These are phyloP conservation scores for Aspergillus novofumigatus DNA, from an alignment of 2,329 filamentous ascomycete genomes.

Conservation along the genomic window DNA sequence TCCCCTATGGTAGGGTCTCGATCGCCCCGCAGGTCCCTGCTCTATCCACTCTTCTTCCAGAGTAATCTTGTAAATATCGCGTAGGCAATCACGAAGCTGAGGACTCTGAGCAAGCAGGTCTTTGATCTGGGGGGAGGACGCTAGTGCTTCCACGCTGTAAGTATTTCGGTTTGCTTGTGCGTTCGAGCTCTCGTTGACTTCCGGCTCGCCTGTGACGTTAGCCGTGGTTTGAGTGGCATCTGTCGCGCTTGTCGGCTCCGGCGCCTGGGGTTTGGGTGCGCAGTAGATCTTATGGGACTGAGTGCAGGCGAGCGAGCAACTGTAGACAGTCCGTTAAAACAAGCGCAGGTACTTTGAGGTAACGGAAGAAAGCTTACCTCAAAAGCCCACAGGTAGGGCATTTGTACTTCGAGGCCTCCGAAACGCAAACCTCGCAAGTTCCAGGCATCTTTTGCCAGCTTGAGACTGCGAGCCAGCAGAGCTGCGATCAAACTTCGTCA, in stretches of 20 bases:
- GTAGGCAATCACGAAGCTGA: slow-evolving; percentile 35
- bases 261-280: slow-evolving; percentile 24
- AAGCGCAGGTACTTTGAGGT: neutral
- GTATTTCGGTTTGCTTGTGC: slow-evolving; percentile 3
- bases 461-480: slow-evolving; percentile 8
- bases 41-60: slow-evolving; percentile 40
- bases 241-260: slow-evolving; percentile 12
- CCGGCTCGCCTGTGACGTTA: slow-evolving; percentile 8
- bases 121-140: slow-evolving; percentile 31
- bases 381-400: slow-evolving; percentile 36
- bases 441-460: slow-evolving; percentile 24
- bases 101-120: slow-evolving; percentile 37
- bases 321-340: slow-evolving; percentile 13
- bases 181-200: slow-evolving; percentile 1
- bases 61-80: slow-evolving; percentile 40
- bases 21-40: slow-evolving; percentile 18
- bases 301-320: slow-evolving; percentile 45
- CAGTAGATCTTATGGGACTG: slow-evolving; percentile 44
- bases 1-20: slow-evolving; percentile 24
- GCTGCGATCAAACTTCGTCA: slow-evolving; percentile 7
- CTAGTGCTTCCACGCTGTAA: slow-evolving; percentile 14
- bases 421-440: slow-evolving; percentile 36
- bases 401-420: slow-evolving; percentile 36
- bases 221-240: slow-evolving; percentile 5
- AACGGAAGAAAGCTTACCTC: slow-evolving; percentile 26